Evolutionary conservation across 305 asterid genomes (phyloP).

Genomic region (Plantago coronopus): DNA sequence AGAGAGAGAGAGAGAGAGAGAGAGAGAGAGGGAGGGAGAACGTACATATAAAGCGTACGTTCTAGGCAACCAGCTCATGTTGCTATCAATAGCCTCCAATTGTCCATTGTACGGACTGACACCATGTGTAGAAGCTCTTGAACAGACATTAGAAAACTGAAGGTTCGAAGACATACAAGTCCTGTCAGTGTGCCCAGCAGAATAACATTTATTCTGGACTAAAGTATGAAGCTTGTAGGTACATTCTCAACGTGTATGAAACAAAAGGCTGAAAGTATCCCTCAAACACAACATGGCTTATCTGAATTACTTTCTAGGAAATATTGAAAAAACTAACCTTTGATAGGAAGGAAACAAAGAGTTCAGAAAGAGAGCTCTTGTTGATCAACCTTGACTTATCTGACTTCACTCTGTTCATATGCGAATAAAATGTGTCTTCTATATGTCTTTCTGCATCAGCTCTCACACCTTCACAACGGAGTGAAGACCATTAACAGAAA

Average conservation of each 20-base stretch:
- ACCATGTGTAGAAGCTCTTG: slow-evolving; percentile 67
- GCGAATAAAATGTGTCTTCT: slow-evolving; percentile 59
- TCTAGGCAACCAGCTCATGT: slow-evolving; percentile 94
- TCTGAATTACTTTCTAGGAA: not conserved
- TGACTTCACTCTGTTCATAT: slow-evolving; percentile 51
- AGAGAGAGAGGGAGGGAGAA: slow-evolving; percentile 36
- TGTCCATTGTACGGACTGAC: slow-evolving; percentile 57
- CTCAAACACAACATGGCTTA: not conserved
- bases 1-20: not conserved
- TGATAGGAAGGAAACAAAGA: slow-evolving; percentile 71
- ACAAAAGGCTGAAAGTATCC: not conserved
- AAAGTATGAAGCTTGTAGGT: slow-evolving; percentile 8
- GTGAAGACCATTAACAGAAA: slow-evolving; percentile 19
- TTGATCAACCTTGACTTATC: slow-evolving; percentile 54
- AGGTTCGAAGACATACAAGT: slow-evolving; percentile 30
- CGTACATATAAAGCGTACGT: slow-evolving; percentile 81
- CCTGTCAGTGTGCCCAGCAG: slow-evolving; percentile 27
- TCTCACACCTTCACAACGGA: slow-evolving; percentile 66
- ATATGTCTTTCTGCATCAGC: slow-evolving; percentile 66
- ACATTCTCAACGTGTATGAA: slow-evolving; percentile 5
- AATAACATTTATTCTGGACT: slow-evolving; percentile 12
- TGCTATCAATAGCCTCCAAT: slow-evolving; percentile 68
- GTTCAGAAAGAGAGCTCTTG: slow-evolving; percentile 63
- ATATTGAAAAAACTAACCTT: slow-evolving; percentile 46
- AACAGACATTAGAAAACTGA: slow-evolving; percentile 74